A percentile compares a stretch with the other conserved stretches of the same genome.
phyloP scores from a whole-genome alignment of 2,329 filamentous ascomycete genomes.

The Neofusicoccum cordaticola region DNA sequence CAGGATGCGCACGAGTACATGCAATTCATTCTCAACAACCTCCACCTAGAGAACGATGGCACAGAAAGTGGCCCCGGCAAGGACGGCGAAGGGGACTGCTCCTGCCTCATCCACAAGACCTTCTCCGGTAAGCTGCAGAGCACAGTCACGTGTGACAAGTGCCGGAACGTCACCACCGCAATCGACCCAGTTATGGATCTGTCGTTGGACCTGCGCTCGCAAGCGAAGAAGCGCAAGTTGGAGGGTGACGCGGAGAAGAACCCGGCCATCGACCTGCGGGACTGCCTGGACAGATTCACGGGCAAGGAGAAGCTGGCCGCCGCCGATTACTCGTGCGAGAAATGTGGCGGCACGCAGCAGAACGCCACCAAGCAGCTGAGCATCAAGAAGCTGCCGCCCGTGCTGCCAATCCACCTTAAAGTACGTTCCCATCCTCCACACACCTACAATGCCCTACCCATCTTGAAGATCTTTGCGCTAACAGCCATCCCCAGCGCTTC shows the following conservation, averaged over 20 bases:
- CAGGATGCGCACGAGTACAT: constrained; percentile 98
- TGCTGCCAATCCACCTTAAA: constrained; percentile 90
- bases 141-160: constrained; percentile 87
- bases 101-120: constrained; percentile 89
- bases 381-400: constrained; percentile 81
- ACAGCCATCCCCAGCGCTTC: constrained; percentile 54
- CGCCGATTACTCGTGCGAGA: constrained; percentile 83
- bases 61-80: constrained; percentile 20
- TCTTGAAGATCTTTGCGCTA: neutral
- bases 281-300: constrained; percentile 84
- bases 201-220: constrained; percentile 77
- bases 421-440: constrained; percentile 44
- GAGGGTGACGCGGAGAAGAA: constrained; percentile 31
- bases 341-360: constrained; percentile 68
- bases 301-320: constrained; percentile 69
- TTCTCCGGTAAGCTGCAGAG: constrained; percentile 91
- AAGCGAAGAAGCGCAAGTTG: constrained; percentile 64
- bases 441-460: neutral
- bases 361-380: constrained; percentile 81
- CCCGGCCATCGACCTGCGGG: constrained; percentile 41
- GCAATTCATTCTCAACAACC: constrained; percentile 87
- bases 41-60: constrained; percentile 76
- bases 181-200: constrained; percentile 90
- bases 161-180: constrained; percentile 75
- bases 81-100: constrained; percentile 52